Conservation (phyloP, 1,284 basidiomycete species). For the Trichosporon faecale region DNA sequence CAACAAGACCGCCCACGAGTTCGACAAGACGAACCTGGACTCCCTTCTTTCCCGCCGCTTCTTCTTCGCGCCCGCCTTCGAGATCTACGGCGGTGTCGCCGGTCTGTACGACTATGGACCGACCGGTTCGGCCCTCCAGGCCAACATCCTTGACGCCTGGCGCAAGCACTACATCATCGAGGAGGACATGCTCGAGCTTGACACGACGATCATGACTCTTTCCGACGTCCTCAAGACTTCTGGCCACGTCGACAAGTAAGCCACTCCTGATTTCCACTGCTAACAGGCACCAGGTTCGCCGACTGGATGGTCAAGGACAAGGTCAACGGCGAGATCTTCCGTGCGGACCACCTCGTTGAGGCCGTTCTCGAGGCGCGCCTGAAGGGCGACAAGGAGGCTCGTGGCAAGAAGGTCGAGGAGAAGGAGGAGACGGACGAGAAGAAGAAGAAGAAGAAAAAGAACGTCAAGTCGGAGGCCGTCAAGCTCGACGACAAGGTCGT, state of each 20-base stretch:
- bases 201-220: slow-evolving; percentile 97
- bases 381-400: slow-evolving; percentile 88
- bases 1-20: slow-evolving; percentile 82
- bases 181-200: slow-evolving; percentile 98
- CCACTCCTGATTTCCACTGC: slow-evolving; percentile 17
- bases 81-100: slow-evolving; percentile 96
- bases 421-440: slow-evolving; percentile 63
- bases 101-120: slow-evolving; percentile 96
- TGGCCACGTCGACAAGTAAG: slow-evolving; percentile 84
- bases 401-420: slow-evolving; percentile 61
- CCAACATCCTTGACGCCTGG: slow-evolving; percentile 97
- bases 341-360: slow-evolving; percentile 96
- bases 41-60: slow-evolving; percentile 85
- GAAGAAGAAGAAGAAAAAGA: slow-evolving; percentile 80
- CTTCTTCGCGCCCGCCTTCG: slow-evolving; percentile 97
- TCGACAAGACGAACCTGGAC: slow-evolving; percentile 85
- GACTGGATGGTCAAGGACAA: slow-evolving; percentile 99
- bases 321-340: slow-evolving; percentile 91
- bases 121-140: slow-evolving; percentile 89
- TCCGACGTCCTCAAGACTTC: slow-evolving; percentile 94
- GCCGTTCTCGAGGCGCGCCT: slow-evolving; percentile 85
- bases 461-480: slow-evolving; percentile 69
- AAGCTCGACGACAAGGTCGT: slow-evolving; percentile 74
- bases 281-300: slow-evolving; percentile 61
- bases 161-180: slow-evolving; percentile 97